These are phyloP conservation scores for Annulohypoxylon truncatum DNA, from an alignment of 2,329 filamentous ascomycete genomes.

Conservation along the genomic window DNA sequence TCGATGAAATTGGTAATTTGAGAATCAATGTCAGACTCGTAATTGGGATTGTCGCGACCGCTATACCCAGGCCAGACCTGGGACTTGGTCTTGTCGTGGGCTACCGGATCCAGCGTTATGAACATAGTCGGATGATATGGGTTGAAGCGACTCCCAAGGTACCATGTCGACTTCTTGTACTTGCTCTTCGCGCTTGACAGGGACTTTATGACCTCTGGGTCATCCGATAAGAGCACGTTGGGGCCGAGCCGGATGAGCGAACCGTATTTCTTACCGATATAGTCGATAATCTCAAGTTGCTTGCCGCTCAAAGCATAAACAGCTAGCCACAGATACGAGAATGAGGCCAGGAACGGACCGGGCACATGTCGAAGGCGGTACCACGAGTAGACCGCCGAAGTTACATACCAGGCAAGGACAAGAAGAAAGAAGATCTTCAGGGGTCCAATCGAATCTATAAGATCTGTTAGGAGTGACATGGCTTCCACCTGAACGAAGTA, in stretches of 20 bases:
- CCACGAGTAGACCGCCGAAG: conserved; percentile 29
- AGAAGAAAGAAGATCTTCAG: background rate
- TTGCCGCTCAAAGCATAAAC: conserved; percentile 13
- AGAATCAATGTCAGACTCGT: conserved; percentile 37
- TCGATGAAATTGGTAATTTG: conserved; percentile 29
- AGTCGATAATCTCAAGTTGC: conserved; percentile 7
- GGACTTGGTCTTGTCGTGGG: conserved; percentile 42
- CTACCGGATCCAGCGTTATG: conserved; percentile 17
- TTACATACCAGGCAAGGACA: conserved; percentile 15
- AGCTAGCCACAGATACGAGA: conserved; percentile 38
- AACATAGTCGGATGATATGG: conserved; percentile 37
- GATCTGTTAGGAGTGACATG: conserved; percentile 3
- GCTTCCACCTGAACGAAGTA: background rate
- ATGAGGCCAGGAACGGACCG: conserved; percentile 35
- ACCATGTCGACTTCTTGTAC: conserved; percentile 40
- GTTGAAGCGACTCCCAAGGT: conserved; percentile 30
- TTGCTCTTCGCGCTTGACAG: conserved; percentile 36
- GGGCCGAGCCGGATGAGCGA: conserved; percentile 42
- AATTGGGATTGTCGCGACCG: conserved; percentile 38
- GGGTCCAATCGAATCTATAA: background rate
- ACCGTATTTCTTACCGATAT: conserved; percentile 28
- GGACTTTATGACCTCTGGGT: conserved; percentile 38
- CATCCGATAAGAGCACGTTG: conserved; percentile 40
- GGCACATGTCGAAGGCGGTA: conserved; percentile 39
- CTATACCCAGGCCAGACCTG: conserved; percentile 38